Evolutionary conservation across 495 filamentous ascomycete species (phyloP).

Genomic region (Podospora pseudoanserina): DNA sequence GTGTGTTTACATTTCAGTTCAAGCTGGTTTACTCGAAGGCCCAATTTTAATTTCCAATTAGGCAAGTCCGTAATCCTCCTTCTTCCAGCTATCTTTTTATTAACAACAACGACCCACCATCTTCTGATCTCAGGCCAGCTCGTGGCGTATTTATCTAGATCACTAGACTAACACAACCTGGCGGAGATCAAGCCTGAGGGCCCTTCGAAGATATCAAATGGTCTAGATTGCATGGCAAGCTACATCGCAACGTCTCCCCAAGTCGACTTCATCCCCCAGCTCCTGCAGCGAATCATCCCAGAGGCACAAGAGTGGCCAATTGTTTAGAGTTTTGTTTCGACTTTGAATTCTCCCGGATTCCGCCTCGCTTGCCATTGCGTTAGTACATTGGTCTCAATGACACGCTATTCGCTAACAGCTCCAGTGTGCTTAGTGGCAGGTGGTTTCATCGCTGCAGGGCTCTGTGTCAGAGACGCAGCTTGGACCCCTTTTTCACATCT

Average conservation of each 20-base stretch:
- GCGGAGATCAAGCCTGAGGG: not conserved
- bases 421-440: not conserved
- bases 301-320: not conserved
- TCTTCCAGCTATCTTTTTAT: too few relatives aligned
- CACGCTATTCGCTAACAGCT: slow-evolving; percentile 17
- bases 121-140: too few relatives aligned
- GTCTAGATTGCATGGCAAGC: not conserved
- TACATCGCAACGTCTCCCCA: not conserved
- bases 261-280: slow-evolving; percentile 2
- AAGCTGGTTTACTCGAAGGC: too few relatives aligned
- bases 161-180: not conserved
- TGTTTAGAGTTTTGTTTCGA: slow-evolving; percentile 11
- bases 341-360: slow-evolving; percentile 12
- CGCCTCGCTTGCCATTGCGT: slow-evolving; percentile 11
- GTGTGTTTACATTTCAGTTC: too few relatives aligned
- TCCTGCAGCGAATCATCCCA: not conserved
- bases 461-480: slow-evolving; percentile 25
- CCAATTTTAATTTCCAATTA: too few relatives aligned
- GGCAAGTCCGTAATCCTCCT: too few relatives aligned
- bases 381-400: slow-evolving; percentile 3
- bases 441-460: slow-evolving; percentile 27
- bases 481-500: slow-evolving; percentile 16
- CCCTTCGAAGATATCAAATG: not conserved
- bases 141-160: not conserved
- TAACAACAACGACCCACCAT: too few relatives aligned